A percentile compares a stretch with the other conserved stretches of the same genome.
Conservation (phyloP, 306 rosid genomes). For the Canavalia ensiformis region DNA sequence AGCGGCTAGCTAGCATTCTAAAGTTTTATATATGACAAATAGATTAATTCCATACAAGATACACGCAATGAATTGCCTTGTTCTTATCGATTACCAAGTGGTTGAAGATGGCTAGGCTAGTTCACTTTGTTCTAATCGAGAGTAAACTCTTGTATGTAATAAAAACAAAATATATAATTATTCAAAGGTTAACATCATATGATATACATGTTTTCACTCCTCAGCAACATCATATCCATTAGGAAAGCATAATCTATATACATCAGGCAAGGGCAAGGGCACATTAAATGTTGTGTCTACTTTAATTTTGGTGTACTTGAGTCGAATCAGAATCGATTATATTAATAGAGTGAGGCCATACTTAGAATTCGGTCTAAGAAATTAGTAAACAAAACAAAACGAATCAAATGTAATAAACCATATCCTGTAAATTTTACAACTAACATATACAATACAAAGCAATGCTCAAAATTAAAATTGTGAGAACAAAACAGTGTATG, state of each 20-base stretch:
- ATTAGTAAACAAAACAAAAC: constrained; percentile 10
- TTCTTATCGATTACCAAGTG: constrained; percentile 20
- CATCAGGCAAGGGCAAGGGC: neutral
- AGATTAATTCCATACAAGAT: neutral
- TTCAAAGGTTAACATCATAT: constrained; percentile 23
- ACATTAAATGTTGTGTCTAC: neutral
- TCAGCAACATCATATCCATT: constrained; percentile 17
- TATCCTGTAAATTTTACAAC: constrained; percentile 21
- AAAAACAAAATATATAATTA: constrained; percentile 13
- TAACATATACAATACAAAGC: constrained; percentile 30
- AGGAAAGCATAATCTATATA: constrained; percentile 23
- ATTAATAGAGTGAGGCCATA: neutral
- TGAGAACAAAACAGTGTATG: constrained; percentile 24
- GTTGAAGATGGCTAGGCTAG: constrained; percentile 32
- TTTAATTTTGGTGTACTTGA: constrained; percentile 8
- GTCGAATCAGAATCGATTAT: neutral
- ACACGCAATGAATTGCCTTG: constrained; percentile 40
- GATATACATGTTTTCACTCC: neutral
- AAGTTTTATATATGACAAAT: neutral
- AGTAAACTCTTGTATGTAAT: constrained; percentile 13
- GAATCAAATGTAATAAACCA: constrained; percentile 11
- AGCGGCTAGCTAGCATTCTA: neutral
- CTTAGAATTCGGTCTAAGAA: constrained; percentile 9
- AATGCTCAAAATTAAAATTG: constrained; percentile 26
- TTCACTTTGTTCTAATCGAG: constrained; percentile 48